Percentiles rank a stretch among this genome's conserved stretches.
Evolutionary conservation across 441 rosid genomes (phyloP).

Genomic region (Pelargonium fulgidum): DNA sequence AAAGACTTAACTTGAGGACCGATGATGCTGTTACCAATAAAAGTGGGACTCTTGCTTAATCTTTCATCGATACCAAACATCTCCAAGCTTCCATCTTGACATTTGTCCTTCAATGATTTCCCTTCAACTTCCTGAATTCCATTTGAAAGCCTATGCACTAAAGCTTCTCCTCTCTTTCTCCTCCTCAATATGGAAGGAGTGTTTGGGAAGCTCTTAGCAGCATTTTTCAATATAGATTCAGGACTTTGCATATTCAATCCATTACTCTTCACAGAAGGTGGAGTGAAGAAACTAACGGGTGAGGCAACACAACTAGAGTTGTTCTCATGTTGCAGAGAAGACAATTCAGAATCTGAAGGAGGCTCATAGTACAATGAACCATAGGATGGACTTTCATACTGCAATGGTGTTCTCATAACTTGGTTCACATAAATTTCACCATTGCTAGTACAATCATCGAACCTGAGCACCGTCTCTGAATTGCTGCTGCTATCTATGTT

Average conservation of each 20-base stretch:
- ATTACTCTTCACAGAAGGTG: constrained; percentile 53
- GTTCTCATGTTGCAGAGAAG: constrained; percentile 31
- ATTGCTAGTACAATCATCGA: neutral
- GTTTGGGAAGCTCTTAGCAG: constrained; percentile 73
- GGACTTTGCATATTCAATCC: constrained; percentile 47
- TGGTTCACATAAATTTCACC: constrained; percentile 13
- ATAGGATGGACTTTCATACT: constrained; percentile 35
- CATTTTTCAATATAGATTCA: constrained; percentile 63
- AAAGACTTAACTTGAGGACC: constrained; percentile 36
- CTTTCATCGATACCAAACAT: constrained; percentile 15
- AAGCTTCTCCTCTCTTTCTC: constrained; percentile 38
- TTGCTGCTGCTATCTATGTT: constrained; percentile 1
- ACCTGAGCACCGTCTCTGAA: constrained; percentile 1
- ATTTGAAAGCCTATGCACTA: constrained; percentile 24
- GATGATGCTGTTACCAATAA: constrained; percentile 25
- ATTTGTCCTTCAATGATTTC: constrained; percentile 25
- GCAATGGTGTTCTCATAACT: constrained; percentile 27
- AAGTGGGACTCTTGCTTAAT: constrained; percentile 33
- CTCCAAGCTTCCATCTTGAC: constrained; percentile 3
- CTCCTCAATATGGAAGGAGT: constrained; percentile 87
- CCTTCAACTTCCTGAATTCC: constrained; percentile 25
- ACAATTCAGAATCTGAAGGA: constrained; percentile 29
- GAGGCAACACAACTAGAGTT: constrained; percentile 45
- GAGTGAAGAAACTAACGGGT: constrained; percentile 73
- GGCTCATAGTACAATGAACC: constrained; percentile 52